Conservation (phyloP, 108 stramenopile species). For the Seminavis robusta region DNA sequence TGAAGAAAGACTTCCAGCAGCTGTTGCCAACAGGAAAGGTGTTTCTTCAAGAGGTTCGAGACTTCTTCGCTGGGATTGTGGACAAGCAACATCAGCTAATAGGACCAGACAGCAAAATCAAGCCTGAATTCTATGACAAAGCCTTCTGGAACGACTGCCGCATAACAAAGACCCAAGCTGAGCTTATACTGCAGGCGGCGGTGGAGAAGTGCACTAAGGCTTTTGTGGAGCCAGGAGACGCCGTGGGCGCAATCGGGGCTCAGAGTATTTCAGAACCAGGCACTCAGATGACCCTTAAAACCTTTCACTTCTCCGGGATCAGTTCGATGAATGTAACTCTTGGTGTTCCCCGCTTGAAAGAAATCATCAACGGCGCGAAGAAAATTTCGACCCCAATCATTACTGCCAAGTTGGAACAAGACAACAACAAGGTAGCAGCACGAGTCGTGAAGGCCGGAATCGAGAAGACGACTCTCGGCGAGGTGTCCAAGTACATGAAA, state of each 20-base stretch:
- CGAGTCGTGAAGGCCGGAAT: constrained; percentile 96
- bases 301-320: constrained; percentile 99
- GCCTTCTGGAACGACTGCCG: constrained; percentile 69
- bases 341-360: constrained; percentile 97
- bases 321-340: constrained; percentile 99
- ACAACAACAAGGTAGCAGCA: constrained; percentile 87
- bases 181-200: constrained; percentile 60
- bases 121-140: no score
- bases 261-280: constrained; percentile 97
- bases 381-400: constrained; percentile 99
- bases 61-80: constrained; percentile 57
- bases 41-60: constrained; percentile 65
- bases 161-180: constrained; percentile 75
- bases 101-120: constrained; percentile 10
- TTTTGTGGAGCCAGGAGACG: constrained; percentile 92
- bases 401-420: constrained; percentile 86
- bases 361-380: constrained; percentile 99
- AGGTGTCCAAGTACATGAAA: constrained; percentile 89
- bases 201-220: constrained; percentile 79
- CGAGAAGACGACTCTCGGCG: constrained; percentile 95
- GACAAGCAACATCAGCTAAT: constrained; percentile 46
- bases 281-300: constrained; percentile 96
- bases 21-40: constrained; percentile 66
- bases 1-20: constrained; percentile 51
- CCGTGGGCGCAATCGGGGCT: constrained; percentile 97